Conservation (phyloP, 257 asterid genomes). For the Solanum ossicruentum region DNA sequence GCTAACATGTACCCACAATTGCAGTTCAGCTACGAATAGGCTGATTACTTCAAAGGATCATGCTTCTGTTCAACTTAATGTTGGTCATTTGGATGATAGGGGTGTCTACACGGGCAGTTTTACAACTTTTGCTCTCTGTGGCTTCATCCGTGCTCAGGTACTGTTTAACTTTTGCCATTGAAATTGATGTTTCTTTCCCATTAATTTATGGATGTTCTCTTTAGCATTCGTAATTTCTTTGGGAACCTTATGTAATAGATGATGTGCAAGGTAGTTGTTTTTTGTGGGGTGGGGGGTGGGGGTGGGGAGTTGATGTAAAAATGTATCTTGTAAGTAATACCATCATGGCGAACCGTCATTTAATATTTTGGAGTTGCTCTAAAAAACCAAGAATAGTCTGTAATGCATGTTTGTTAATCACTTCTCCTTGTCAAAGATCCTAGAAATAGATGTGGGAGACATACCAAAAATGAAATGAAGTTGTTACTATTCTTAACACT, state of each 20-base stretch:
- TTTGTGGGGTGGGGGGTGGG: background rate
- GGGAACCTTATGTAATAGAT: background rate
- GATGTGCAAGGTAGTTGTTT: background rate
- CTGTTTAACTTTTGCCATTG: background rate
- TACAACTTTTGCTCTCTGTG: conserved; percentile 84
- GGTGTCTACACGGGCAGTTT: conserved; percentile 53
- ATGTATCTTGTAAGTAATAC: background rate
- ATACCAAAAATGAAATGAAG: background rate
- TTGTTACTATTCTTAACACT: background rate
- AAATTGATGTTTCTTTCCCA: background rate
- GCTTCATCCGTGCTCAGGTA: conserved; percentile 82
- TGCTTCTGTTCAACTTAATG: conserved; percentile 73
- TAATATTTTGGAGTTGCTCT: background rate
- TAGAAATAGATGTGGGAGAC: background rate
- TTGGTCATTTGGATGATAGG: conserved; percentile 70
- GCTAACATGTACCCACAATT: background rate
- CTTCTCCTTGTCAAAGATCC: background rate
- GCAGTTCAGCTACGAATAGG: conserved; percentile 86
- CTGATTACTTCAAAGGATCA: conserved; percentile 88
- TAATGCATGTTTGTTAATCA: background rate
- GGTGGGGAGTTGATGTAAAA: background rate
- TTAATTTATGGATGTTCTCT: background rate
- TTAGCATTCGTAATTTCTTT: background rate
- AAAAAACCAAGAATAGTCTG: background rate
- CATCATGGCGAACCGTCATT: background rate